Conservation (phyloP, 2,329 filamentous ascomycete species). For the Pseudopithomyces maydicus region DNA sequence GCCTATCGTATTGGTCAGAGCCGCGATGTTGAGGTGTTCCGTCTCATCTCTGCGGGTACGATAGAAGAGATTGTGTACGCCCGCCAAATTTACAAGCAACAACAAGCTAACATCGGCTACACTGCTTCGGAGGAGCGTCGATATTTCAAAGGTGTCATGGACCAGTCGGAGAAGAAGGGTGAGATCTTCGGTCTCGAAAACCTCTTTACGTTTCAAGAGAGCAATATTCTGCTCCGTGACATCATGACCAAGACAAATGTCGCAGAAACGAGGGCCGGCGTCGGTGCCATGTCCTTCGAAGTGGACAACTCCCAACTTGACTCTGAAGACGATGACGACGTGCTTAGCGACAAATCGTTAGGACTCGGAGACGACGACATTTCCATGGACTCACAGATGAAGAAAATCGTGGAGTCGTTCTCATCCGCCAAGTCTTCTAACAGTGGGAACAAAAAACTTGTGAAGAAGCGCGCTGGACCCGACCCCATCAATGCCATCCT, state of each 20-base stretch:
- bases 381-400: conserved; percentile 62
- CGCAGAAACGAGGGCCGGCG: conserved; percentile 86
- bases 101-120: conserved; percentile 97
- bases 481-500: conserved; percentile 91
- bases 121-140: conserved; percentile 88
- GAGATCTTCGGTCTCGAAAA: conserved; percentile 93
- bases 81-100: conserved; percentile 97
- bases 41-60: conserved; percentile 86
- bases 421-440: conserved; percentile 17
- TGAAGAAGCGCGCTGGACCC: conserved; percentile 53
- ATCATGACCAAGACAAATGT: conserved; percentile 99
- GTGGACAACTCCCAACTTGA: conserved; percentile 36
- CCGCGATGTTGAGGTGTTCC: conserved; percentile 92
- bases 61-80: conserved; percentile 98
- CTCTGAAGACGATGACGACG: conserved; percentile 29
- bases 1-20: conserved; percentile 95
- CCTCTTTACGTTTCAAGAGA: conserved; percentile 79
- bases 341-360: conserved; percentile 32
- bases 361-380: conserved; percentile 34
- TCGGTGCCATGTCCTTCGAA: conserved; percentile 78
- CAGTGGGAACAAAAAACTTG: conserved; percentile 41
- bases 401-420: conserved; percentile 48
- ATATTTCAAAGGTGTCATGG: conserved; percentile 94
- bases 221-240: conserved; percentile 83
- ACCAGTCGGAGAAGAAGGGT: conserved; percentile 79